phyloP scores from a whole-genome alignment of 257 asterid species.

The Marsdenia floribunda region DNA sequence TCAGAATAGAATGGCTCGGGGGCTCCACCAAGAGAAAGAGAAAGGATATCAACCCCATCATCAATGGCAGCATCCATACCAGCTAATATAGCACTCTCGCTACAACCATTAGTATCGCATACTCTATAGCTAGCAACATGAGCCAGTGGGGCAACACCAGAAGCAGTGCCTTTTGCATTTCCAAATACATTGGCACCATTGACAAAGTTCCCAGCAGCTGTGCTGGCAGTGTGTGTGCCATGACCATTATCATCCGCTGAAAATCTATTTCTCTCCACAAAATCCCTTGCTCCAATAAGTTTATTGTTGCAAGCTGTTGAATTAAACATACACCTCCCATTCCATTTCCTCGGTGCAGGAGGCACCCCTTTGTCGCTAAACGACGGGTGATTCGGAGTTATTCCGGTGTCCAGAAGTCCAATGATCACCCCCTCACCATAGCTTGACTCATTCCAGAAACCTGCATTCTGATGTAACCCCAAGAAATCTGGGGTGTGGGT shows the following conservation, averaged over 20 bases:
- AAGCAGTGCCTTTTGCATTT: constrained; percentile 38
- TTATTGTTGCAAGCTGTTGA: constrained; percentile 39
- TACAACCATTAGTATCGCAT: constrained; percentile 11
- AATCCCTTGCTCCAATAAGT: constrained; percentile 36
- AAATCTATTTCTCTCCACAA: background rate
- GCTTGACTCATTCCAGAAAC: constrained; percentile 42
- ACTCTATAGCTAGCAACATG: constrained; percentile 42
- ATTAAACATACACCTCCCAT: constrained; percentile 39
- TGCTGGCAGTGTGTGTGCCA: constrained; percentile 44
- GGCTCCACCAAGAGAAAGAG: background rate
- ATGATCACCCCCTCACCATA: constrained; percentile 48
- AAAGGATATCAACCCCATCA: constrained; percentile 5
- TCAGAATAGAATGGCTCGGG: background rate
- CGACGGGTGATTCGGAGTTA: constrained; percentile 38
- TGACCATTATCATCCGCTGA: constrained; percentile 25
- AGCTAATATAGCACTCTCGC: constrained; percentile 25
- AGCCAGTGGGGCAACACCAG: constrained; percentile 42
- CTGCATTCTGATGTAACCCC: constrained; percentile 37
- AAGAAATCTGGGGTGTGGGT: constrained; percentile 44
- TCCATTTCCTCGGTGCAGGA: constrained; percentile 43
- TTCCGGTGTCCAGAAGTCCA: constrained; percentile 44
- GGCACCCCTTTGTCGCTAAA: constrained; percentile 45
- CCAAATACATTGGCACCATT: constrained; percentile 28
- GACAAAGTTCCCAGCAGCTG: constrained; percentile 42
- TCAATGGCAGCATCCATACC: constrained; percentile 34